A percentile compares a stretch with the other conserved stretches of the same genome.
Evolutionary conservation across 805 yeast species (phyloP).

Genomic region (Clavispora vitiphila): DNA sequence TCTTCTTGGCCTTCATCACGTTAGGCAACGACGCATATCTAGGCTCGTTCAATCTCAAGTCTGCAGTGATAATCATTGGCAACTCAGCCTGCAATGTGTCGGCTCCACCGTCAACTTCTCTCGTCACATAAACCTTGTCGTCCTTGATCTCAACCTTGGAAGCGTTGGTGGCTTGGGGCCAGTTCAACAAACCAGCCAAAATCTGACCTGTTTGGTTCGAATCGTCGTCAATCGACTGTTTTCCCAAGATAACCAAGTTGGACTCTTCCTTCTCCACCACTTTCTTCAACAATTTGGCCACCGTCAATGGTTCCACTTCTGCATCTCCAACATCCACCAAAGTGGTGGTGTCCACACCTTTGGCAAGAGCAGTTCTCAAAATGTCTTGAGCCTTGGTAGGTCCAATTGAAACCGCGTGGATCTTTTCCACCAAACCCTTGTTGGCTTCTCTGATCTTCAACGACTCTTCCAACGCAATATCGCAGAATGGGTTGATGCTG

Average conservation of each 20-base stretch:
- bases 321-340: conserved; percentile 71
- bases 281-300: conserved; percentile 78
- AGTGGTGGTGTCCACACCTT: conserved; percentile 87
- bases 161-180: conserved; percentile 98
- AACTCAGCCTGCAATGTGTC: conserved; percentile 72
- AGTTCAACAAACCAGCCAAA: conserved; percentile 84
- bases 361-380: conserved; percentile 84
- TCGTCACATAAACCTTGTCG: conserved; percentile 63
- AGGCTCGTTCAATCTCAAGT: conserved; percentile 89
- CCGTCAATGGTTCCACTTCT: conserved; percentile 79
- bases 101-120: conserved; percentile 95
- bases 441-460: conserved; percentile 65
- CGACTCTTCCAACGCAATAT: conserved; percentile 96
- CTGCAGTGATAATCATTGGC: conserved; percentile 88
- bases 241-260: conserved; percentile 85
- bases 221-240: conserved; percentile 96
- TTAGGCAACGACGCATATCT: conserved; percentile 94
- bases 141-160: conserved; percentile 67
- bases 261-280: conserved; percentile 65
- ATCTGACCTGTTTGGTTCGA: conserved; percentile 94
- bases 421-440: conserved; percentile 64
- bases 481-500: conserved; percentile 95
- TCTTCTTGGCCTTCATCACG: conserved; percentile 97
- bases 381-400: conserved; percentile 83
- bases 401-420: conserved; percentile 92